These are phyloP conservation scores for Clavariopsis aquatica DNA, from an alignment of 495 filamentous ascomycete species.

Conservation along the genomic window DNA sequence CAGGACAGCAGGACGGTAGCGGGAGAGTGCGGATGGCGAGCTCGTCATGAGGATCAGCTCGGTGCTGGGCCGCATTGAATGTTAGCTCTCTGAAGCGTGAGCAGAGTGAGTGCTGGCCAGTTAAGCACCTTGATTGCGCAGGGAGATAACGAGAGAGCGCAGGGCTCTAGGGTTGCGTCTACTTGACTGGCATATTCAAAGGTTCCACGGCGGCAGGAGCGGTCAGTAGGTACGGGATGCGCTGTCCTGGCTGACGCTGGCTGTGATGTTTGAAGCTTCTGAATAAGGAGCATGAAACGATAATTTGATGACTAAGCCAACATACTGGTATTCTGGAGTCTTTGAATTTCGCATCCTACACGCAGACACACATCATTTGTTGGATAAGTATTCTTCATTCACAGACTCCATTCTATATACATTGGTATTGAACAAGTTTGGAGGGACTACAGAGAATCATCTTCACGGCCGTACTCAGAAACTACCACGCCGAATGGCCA, in stretches of 20 bases:
- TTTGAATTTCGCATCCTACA: no score
- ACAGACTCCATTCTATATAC: background rate
- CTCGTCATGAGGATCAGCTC: constrained; percentile 19
- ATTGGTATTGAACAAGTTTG: background rate
- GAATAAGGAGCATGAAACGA: background rate
- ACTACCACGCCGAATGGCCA: constrained; percentile 44
- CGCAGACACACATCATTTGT: no score
- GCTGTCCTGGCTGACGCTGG: background rate
- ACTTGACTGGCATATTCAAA: constrained; percentile 10
- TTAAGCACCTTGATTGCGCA: background rate
- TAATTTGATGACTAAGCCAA: background rate
- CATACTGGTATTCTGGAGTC: no score
- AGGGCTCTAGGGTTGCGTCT: constrained; percentile 2
- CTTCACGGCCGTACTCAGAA: no score
- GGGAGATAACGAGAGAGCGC: background rate
- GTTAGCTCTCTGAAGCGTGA: background rate
- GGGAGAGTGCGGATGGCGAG: constrained; percentile 32
- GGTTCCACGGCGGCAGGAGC: background rate
- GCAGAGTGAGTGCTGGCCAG: background rate
- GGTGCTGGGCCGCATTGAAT: background rate
- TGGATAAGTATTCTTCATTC: background rate
- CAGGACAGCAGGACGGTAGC: constrained; percentile 38
- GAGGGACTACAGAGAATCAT: no score
- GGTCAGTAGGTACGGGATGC: background rate
- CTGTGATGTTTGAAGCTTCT: background rate